These are phyloP conservation scores for Pisolithus thermaeus DNA, from an alignment of 1,284 basidiomycete species.

Conservation along the genomic window DNA sequence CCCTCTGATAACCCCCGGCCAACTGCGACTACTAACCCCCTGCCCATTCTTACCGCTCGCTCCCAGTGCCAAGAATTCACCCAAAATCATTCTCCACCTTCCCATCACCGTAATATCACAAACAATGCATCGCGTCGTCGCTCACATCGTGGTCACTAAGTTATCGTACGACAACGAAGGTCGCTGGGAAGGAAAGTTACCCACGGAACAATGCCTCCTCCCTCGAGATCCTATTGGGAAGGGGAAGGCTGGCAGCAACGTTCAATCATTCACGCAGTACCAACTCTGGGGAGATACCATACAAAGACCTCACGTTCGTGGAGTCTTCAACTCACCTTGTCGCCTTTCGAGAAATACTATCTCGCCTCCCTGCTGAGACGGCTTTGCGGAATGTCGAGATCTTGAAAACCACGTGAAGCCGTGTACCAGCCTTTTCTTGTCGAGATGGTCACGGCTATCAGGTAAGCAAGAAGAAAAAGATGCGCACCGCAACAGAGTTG, in stretches of 20 bases:
- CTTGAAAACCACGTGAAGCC: conserved; percentile 27
- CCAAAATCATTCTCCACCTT: too few relatives aligned
- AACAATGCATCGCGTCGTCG: too few relatives aligned
- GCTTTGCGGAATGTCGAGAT: conserved; percentile 22
- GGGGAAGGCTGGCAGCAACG: neutral
- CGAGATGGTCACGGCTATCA: conserved; percentile 31
- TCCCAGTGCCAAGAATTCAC: too few relatives aligned
- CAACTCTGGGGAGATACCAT: neutral
- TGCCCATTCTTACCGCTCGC: too few relatives aligned
- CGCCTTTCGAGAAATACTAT: conserved; percentile 23
- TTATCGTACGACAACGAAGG: conserved; percentile 13
- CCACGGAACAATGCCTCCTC: neutral
- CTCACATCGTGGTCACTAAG: too few relatives aligned
- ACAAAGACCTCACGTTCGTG: conserved; percentile 30
- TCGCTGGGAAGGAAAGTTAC: conserved; percentile 29
- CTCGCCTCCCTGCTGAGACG: conserved; percentile 47
- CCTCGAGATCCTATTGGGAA: conserved; percentile 7
- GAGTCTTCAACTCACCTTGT: conserved; percentile 3
- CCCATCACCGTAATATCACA: too few relatives aligned
- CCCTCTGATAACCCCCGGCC: too few relatives aligned
- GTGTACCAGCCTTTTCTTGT: too few relatives aligned
- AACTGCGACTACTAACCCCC: too few relatives aligned
- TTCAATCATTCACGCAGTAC: conserved; percentile 31
- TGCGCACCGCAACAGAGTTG: conserved; percentile 14
- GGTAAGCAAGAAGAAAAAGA: conserved; percentile 50